Conservation (phyloP, 768 basidiomycete genomes). For the Sporobolomyces pararoseus region DNA sequence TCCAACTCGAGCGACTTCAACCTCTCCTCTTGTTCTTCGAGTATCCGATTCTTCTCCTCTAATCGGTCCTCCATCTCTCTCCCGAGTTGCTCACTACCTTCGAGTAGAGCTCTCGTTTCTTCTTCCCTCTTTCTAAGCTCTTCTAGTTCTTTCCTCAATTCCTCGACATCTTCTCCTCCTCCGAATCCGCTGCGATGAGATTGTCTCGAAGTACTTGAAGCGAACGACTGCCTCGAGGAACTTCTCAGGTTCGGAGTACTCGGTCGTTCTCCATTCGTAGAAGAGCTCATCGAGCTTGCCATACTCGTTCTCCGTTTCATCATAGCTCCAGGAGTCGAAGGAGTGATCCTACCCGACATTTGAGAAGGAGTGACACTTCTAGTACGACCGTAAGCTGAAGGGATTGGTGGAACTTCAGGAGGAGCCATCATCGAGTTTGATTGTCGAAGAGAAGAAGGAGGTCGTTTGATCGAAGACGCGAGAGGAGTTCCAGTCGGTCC, state of each 20-base stretch:
- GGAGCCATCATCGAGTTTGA: slow-evolving; percentile 4
- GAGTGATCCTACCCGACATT: slow-evolving; percentile 24
- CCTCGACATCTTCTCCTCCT: slow-evolving; percentile 52
- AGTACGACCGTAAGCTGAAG: slow-evolving; percentile 26
- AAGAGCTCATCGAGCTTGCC: slow-evolving; percentile 17
- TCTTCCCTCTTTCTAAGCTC: slow-evolving; percentile 41
- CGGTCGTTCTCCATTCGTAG: neutral
- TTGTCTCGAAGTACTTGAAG: slow-evolving; percentile 32
- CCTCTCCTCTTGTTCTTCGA: slow-evolving; percentile 61
- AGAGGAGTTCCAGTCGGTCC: slow-evolving; percentile 16
- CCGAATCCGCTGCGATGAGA: slow-evolving; percentile 30
- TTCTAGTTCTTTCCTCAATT: slow-evolving; percentile 52
- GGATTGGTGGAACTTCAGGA: slow-evolving; percentile 36
- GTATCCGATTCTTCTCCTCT: slow-evolving; percentile 47
- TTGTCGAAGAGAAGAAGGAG: slow-evolving; percentile 29
- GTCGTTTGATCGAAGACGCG: slow-evolving; percentile 28
- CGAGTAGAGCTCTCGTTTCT: slow-evolving; percentile 41
- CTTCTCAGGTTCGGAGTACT: slow-evolving; percentile 15
- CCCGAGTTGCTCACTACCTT: slow-evolving; percentile 40
- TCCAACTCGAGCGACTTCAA: slow-evolving; percentile 59
- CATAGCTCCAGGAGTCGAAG: slow-evolving; percentile 20
- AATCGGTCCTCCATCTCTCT: slow-evolving; percentile 49
- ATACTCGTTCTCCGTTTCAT: slow-evolving; percentile 19
- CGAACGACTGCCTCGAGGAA: slow-evolving; percentile 34
- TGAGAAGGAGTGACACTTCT: slow-evolving; percentile 22